Evolutionary conservation across 2,329 filamentous ascomycete genomes (phyloP), one percentile per base, ranked within the genome.

Genomic region (Cladosporium phlei): DNA sequence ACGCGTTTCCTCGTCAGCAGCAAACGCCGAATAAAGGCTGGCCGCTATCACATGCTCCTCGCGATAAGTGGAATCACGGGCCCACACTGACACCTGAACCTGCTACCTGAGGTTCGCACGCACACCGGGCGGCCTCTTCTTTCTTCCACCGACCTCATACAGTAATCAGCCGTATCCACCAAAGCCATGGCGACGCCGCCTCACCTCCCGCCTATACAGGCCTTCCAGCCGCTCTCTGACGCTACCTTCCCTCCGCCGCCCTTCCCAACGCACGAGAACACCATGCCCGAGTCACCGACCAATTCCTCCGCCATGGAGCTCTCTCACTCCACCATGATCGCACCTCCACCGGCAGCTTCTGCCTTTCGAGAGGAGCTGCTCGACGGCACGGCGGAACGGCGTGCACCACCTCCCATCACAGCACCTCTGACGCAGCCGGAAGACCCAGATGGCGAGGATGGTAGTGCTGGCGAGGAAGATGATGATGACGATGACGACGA

Each of bases 401-500:
- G 17, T n/a, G 8, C 28, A 11, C 25, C 42, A 20, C 32, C 21
- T 6, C 14, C 24, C 12, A 4, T n/a, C 4, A 25, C 32, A 19
- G 42, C 42, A 22, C 32, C 32, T 5, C 42, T 29, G 11, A 9
- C 16, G 11, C 42, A 29, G 17, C 24, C 32, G 16, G 42, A 45
- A 11, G 44, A 25, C 8, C 27, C 32, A 4, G 34, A 47, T 9
- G 34, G 34, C 14, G 29, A 42, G 19, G 46, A 72, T 56, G 49
- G 49, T 5, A 20, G 19, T 28, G 38, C 30, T 10, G 42, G 21
- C 6, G 49, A 46, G n/a, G 51, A 56, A 21, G 38, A 53, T n/a
- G 49, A 49, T 4, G 51, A 59, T 19, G 52, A 52, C 19, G 54
- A 59, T 9, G 55, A 59, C 3, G 50, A 52, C 5, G 62, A 59